Evolutionary conservation across 2,329 filamentous ascomycete species (phyloP), one percentile per base, ranked within the genome.

Genomic region (Neofusicoccum umdonicola): DNA sequence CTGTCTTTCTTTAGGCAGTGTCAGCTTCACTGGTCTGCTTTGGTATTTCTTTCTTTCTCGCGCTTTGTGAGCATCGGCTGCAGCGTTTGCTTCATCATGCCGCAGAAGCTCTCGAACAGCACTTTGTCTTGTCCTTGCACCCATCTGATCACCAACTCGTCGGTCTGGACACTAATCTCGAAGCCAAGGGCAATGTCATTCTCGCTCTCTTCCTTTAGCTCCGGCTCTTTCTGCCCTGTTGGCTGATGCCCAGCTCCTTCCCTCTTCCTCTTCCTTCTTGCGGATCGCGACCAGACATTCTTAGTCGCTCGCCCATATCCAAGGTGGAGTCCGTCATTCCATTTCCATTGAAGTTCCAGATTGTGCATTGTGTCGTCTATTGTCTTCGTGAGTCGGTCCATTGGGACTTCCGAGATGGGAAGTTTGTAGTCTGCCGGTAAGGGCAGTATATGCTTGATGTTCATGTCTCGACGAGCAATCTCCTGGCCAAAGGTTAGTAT

Each of bases 31-130:
- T 58, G 27, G 31, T 58, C 54, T 44, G 41, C 41, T 60, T 60
- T 60, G 56, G 11, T 31, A 62, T 41, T 27, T 27, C 27, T 39
- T 34, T 51, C 58, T 42, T 62, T 51, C 34, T 41, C 34, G 34
- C 34, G 45, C 45, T 62, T 51, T 17, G 34, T 34, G n/a, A 57
- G 44, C 54, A 52, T 45, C 7, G 54, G 45, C 35, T 50, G 54
- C 17, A 52, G 41, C n/a, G 47, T 51, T 31, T 57, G 45, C 27
- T 52, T 48, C 45, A 61, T 22, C 50, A 61, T 45, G 45, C 63
- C 63, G 22, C 63, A 90, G 67, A 99, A 92, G 73, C 93, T 97
- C 78, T 96, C 91, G 76, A 94, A 97, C 0, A 95, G 73, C 0
- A 88, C 83, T 17, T 85, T 81, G 68, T 96, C 90, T 5, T 83